A percentile compares a stretch with the other conserved stretches of the same genome.
phyloP scores from a whole-genome alignment of 2,329 filamentous ascomycete species.

The Calonectria hongkongensis region DNA sequence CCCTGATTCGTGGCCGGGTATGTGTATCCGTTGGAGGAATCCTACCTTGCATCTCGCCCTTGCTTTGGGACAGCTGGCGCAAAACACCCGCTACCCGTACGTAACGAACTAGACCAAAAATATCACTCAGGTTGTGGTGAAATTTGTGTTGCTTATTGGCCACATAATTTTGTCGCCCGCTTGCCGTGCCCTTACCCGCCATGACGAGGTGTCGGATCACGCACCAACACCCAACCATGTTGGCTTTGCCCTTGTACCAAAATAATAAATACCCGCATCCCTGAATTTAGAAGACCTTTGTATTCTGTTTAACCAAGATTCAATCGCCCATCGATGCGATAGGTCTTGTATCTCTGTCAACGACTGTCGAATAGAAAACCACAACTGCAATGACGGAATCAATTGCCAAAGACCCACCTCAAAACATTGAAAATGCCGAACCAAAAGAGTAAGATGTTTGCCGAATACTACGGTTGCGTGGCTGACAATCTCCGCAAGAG shows the following conservation, averaged over 20 bases:
- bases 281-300: neutral
- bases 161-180: slow-evolving; percentile 14
- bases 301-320: no score
- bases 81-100: slow-evolving; percentile 4
- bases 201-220: neutral
- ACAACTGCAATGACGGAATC: neutral
- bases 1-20: slow-evolving; percentile 12
- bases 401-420: slow-evolving; percentile 3
- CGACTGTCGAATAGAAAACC: neutral
- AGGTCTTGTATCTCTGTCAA: no score
- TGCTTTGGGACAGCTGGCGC: neutral
- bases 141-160: neutral
- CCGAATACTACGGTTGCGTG: no score
- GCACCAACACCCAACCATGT: no score
- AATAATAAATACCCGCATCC: neutral
- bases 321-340: no score
- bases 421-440: slow-evolving; percentile 17
- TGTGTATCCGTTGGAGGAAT: slow-evolving; percentile 5
- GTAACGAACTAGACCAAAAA: neutral
- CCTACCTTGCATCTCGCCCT: slow-evolving; percentile 8
- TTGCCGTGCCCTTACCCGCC: neutral
- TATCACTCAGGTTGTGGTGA: fast-evolving
- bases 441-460: neutral
- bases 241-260: no score
- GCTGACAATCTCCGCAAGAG: neutral